Evolutionary conservation across 495 filamentous ascomycete genomes (phyloP).

Genomic region (Corynascus novoguineensis): DNA sequence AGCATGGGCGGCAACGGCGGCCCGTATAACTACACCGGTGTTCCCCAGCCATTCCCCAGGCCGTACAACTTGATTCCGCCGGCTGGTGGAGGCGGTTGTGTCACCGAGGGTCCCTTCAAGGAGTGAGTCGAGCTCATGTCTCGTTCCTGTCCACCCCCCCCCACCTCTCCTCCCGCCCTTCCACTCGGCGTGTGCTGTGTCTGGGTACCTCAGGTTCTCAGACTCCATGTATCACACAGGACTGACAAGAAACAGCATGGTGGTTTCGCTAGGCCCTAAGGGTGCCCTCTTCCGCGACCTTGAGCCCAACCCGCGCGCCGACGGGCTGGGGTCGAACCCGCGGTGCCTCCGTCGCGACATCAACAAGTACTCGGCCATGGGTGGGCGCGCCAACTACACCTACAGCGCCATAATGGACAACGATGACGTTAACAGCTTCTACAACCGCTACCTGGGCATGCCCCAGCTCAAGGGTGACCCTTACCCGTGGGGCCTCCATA

Average conservation of each 20-base stretch:
- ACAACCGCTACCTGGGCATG: constrained; percentile 44
- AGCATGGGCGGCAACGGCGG: constrained; percentile 33
- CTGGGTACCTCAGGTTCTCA: too few species aligned
- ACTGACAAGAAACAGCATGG: constrained; percentile 28
- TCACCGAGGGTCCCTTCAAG: constrained; percentile 54
- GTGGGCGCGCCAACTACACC: constrained; percentile 42
- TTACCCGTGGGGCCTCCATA: constrained; percentile 47
- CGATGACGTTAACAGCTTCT: constrained; percentile 45
- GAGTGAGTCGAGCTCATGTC: too few species aligned
- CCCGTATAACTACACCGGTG: constrained; percentile 8
- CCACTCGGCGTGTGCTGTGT: too few species aligned
- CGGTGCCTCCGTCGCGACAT: constrained; percentile 60
- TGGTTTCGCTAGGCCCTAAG: constrained; percentile 51
- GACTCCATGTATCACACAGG: neutral
- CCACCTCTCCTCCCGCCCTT: neutral
- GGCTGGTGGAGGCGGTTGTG: constrained; percentile 57
- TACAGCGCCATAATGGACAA: constrained; percentile 30
- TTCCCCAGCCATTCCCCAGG: constrained; percentile 2
- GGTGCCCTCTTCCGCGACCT: constrained; percentile 11
- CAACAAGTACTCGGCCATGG: constrained; percentile 29
- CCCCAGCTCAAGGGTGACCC: constrained; percentile 41
- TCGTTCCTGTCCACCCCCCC: neutral
- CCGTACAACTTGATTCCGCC: constrained; percentile 28
- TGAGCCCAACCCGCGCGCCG: constrained; percentile 13
- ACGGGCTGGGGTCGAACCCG: constrained; percentile 45